A percentile compares a stretch with the other conserved stretches of the same genome.
Conservation (phyloP, 176 grass and related monocot genomes). For the Raddia distichophylla region DNA sequence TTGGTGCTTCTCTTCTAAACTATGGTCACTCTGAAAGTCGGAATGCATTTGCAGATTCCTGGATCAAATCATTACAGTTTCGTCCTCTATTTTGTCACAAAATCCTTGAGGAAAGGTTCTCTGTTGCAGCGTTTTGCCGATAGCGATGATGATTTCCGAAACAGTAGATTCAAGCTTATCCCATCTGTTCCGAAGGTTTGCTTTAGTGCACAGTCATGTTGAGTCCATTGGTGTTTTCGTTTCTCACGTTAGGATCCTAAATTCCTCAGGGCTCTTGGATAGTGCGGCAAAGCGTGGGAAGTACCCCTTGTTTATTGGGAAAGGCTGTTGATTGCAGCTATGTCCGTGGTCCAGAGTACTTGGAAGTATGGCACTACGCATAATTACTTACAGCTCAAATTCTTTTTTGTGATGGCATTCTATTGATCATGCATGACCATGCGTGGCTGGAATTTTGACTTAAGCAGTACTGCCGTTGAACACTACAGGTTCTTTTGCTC, state of each 20-base stretch:
- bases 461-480: not conserved
- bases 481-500: not conserved
- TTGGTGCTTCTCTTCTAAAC: conserved; percentile 12
- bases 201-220: conserved; percentile 5
- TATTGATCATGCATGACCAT: not conserved
- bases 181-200: conserved; percentile 94
- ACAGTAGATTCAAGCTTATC: conserved; percentile 95
- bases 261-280: conserved; percentile 89
- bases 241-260: conserved; percentile 37
- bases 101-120: conserved; percentile 64
- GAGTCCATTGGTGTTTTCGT: conserved; percentile 6
- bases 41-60: conserved; percentile 73
- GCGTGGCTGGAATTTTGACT: not conserved
- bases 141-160: conserved; percentile 91
- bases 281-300: conserved; percentile 92
- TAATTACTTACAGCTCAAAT: not conserved
- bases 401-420: conserved; percentile 24
- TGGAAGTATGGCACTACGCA: conserved; percentile 73
- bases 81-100: conserved; percentile 90
- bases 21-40: conserved; percentile 23
- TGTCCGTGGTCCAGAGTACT: conserved; percentile 77
- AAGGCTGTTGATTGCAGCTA: conserved; percentile 96
- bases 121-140: conserved; percentile 89
- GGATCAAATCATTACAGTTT: conserved; percentile 84
- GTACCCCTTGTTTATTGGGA: conserved; percentile 84